Base-by-base conservation (phyloP, 2,329 filamentous ascomycete species). In the Coniochaeta sp. region DNA sequence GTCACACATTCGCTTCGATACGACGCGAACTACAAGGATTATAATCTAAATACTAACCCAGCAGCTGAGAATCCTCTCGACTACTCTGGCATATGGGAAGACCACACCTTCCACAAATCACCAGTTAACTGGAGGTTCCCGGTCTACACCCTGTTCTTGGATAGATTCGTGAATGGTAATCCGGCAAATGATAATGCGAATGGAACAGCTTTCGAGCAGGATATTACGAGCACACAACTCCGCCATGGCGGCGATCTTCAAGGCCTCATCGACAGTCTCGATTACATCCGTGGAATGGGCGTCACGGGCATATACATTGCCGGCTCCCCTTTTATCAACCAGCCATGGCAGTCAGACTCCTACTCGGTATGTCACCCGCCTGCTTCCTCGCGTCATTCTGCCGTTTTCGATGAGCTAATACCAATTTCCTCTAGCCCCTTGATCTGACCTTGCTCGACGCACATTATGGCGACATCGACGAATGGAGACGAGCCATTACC, bases 261-360 rank as follows among this genome's bases (percentile, higher is more conserved):
- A 60, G 85, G 85, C 16, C 66, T 88, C 56, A 68, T 82, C 60
- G 81, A 87, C 65, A 83, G 81, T 19, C 73, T 88, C 62, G 85
- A 88, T 68, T 88, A 88, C 68, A 73, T 88, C 40, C 80, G 84
- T 62, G 86, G 84, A 61, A 83, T 87, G 79, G 86, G 84, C 22
- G 81, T 87, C 67, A 85, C 83, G 67, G 83, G 77, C 6, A 73
- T 88, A 40, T 88, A 88, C 65, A 77, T 88, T 55, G 85, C 84
- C 32, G 86, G 85, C n/a, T 84, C 81, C 52, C 77, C 83, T 9
- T 79, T 87, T 65, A 81, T 88, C 70, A 89, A 89, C 67, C 74
- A 79, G 65, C 86, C 86, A 7, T 89, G 86, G 86, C 80, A 79
- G 16, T 75, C 81, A 14, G 85, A 89, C 67, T 79, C 79, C 9